A percentile compares a stretch with the other conserved stretches of the same genome.
Evolutionary conservation across 1,139 yeast genomes (phyloP).

Genomic region (Suhomyces anneliseae): DNA sequence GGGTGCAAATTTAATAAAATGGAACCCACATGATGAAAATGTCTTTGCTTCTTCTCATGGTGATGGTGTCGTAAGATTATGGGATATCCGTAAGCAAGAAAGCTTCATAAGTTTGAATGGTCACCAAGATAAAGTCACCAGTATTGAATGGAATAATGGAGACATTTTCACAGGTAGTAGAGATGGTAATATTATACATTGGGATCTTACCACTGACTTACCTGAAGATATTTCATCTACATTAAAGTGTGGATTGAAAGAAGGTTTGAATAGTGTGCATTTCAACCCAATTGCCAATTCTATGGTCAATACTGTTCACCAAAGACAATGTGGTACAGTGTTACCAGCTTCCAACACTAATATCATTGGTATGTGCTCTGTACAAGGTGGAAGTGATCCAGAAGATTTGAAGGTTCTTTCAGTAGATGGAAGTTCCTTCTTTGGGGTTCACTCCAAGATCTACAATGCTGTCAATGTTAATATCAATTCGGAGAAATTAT

Average conservation of each 20-base stretch:
- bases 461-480: slow-evolving; percentile 33
- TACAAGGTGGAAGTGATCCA: slow-evolving; percentile 28
- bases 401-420: slow-evolving; percentile 44
- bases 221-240: slow-evolving; percentile 21
- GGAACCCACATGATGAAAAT: slow-evolving; percentile 64
- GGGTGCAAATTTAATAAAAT: slow-evolving; percentile 39
- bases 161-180: slow-evolving; percentile 65
- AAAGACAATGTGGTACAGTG: slow-evolving; percentile 61
- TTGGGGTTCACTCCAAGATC: slow-evolving; percentile 53
- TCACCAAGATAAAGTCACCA: slow-evolving; percentile 54
- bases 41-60: slow-evolving; percentile 66
- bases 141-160: slow-evolving; percentile 62
- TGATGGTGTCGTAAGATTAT: slow-evolving; percentile 59
- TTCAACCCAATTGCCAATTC: slow-evolving; percentile 35
- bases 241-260: slow-evolving; percentile 44
- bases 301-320: slow-evolving; percentile 32
- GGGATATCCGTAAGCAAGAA: slow-evolving; percentile 71
- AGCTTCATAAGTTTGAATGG: slow-evolving; percentile 57
- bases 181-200: slow-evolving; percentile 72
- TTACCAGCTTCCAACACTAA: slow-evolving; percentile 58
- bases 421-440: slow-evolving; percentile 54
- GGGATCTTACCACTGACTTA: slow-evolving; percentile 54
- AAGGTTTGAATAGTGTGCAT: slow-evolving; percentile 46
- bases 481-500: slow-evolving; percentile 24
- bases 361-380: slow-evolving; percentile 44